Conservation (phyloP, 345 rosid genomes). For the Gossypium mustelinum region DNA sequence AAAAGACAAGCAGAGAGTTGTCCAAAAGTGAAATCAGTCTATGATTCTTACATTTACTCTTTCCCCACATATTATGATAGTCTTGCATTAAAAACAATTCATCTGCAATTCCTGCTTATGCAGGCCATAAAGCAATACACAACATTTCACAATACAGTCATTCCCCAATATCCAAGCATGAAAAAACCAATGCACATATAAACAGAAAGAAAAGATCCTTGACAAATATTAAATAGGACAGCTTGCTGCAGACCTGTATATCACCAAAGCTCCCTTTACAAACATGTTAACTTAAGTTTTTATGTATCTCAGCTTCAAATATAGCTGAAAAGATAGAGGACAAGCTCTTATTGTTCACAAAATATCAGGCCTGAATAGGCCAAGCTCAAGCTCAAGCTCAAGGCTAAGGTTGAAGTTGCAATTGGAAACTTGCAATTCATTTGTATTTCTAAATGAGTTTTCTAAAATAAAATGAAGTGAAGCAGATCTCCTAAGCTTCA, state of each 20-base stretch:
- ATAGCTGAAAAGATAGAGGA: neutral
- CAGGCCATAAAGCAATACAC: neutral
- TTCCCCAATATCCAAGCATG: neutral
- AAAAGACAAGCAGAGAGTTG: neutral
- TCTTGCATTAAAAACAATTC: neutral
- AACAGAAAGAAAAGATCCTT: neutral
- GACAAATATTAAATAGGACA: neutral
- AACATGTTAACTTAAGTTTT: neutral
- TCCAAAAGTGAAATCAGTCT: neutral
- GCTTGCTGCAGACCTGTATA: neutral
- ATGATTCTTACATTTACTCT: neutral
- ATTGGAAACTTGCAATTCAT: neutral
- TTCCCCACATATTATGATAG: neutral
- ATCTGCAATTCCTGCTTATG: neutral
- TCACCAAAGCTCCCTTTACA: neutral
- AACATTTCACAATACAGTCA: neutral
- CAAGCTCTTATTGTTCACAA: neutral
- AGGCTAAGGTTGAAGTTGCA: neutral
- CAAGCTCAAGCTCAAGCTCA: neutral
- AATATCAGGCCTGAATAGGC: neutral
- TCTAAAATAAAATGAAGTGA: neutral
- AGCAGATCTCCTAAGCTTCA: neutral
- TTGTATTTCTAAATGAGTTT: neutral
- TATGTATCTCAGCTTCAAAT: neutral
- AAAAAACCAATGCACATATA: neutral